A percentile compares a stretch with the other conserved stretches of the same genome.
These are phyloP conservation scores for Oryza punctata DNA, from an alignment of 176 grass and related monocot genomes.

Conservation along the genomic window DNA sequence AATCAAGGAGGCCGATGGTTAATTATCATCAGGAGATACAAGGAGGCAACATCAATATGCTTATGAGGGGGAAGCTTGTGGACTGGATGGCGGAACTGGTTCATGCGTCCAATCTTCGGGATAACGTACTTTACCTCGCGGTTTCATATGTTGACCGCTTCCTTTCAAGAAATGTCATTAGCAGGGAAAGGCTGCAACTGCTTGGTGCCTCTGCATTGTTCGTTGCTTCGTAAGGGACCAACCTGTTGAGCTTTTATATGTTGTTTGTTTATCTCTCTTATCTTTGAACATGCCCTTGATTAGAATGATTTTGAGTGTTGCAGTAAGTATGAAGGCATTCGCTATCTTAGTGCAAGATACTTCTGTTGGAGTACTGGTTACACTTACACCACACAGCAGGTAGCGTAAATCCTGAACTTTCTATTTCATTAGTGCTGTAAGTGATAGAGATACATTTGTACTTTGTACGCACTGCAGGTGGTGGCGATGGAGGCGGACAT, in stretches of 20 bases:
- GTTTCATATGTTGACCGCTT: conserved; percentile 57
- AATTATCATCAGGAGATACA: conserved; percentile 49
- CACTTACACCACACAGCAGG: conserved; percentile 59
- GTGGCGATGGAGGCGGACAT: conserved; percentile 64
- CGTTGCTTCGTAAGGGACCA: conserved; percentile 51
- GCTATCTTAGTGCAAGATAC: conserved; percentile 26
- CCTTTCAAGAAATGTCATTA: conserved; percentile 33
- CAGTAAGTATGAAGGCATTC: conserved; percentile 68
- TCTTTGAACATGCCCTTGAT: not conserved
- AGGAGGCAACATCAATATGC: conserved; percentile 37
- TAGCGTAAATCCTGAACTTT: conserved; percentile 5
- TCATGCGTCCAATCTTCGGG: conserved; percentile 53
- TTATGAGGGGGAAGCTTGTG: conserved; percentile 56
- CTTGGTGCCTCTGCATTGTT: conserved; percentile 54
- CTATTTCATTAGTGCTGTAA: conserved; percentile 12
- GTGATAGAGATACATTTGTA: not conserved
- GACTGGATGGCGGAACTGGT: conserved; percentile 62
- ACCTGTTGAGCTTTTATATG: conserved; percentile 2
- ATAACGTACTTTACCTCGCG: conserved; percentile 50
- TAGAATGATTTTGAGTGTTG: conserved; percentile 21
- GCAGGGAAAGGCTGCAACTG: conserved; percentile 48
- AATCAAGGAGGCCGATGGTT: conserved; percentile 40
- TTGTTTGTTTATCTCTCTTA: conserved; percentile 5
- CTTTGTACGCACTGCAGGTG: conserved; percentile 44
- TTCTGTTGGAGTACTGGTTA: conserved; percentile 43